phyloP scores from a whole-genome alignment of 1,284 basidiomycete genomes.

The Boletus sp. region DNA sequence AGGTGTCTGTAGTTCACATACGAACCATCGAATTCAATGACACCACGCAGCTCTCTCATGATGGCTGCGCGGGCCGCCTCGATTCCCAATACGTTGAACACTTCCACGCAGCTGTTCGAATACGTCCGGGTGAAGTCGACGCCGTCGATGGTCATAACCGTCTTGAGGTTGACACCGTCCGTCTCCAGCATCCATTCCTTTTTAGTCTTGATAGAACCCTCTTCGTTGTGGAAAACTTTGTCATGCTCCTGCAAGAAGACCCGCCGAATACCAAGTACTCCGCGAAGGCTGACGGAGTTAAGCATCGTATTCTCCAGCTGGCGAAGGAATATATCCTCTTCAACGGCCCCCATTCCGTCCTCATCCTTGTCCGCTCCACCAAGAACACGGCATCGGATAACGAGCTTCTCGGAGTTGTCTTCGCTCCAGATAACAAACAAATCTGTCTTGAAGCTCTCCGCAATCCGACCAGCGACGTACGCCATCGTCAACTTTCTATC shows the following conservation, averaged over 20 bases:
- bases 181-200: slow-evolving; percentile 98
- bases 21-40: slow-evolving; percentile 99
- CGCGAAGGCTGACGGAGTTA: slow-evolving; percentile 93
- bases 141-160: slow-evolving; percentile 93
- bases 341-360: slow-evolving; percentile 72
- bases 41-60: slow-evolving; percentile 89
- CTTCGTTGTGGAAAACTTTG: slow-evolving; percentile 69
- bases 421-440: slow-evolving; percentile 99
- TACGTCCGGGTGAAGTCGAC: slow-evolving; percentile 93
- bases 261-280: slow-evolving; percentile 89
- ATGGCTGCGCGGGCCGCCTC: slow-evolving; percentile 96
- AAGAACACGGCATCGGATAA: slow-evolving; percentile 95
- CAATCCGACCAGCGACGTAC: slow-evolving; percentile 93
- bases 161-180: slow-evolving; percentile 93
- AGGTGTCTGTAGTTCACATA: slow-evolving; percentile 99
- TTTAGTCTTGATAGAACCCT: slow-evolving; percentile 67
- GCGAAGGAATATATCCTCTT: slow-evolving; percentile 97
- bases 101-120: slow-evolving; percentile 97
- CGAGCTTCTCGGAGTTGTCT: slow-evolving; percentile 97
- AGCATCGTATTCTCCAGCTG: slow-evolving; percentile 97
- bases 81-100: slow-evolving; percentile 97
- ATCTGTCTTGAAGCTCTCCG: slow-evolving; percentile 95
- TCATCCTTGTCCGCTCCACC: slow-evolving; percentile 92
- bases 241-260: slow-evolving; percentile 94
- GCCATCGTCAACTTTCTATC: slow-evolving; percentile 97